phyloP scores from a whole-genome alignment of 169 alveolate species.

The Eimeria tenella region DNA sequence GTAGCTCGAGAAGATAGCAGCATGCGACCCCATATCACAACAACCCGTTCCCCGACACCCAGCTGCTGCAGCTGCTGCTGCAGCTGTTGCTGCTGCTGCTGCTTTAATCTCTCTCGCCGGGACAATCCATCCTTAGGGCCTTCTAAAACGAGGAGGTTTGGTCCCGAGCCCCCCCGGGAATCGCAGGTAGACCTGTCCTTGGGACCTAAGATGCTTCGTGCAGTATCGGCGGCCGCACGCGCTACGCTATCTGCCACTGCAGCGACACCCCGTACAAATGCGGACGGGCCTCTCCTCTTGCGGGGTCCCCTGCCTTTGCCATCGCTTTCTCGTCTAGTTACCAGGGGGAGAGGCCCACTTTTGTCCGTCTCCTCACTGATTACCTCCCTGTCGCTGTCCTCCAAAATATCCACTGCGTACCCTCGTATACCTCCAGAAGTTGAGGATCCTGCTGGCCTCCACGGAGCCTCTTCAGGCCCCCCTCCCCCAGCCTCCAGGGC shows the following conservation, averaged over 20 bases:
- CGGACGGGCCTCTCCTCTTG: not conserved
- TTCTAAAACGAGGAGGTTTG: not conserved
- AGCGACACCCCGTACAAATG: not conserved
- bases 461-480: not conserved
- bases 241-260: conserved; percentile 52
- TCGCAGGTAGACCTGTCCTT: not conserved
- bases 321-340: not conserved
- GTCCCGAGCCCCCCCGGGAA: not conserved
- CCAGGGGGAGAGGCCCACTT: not conserved
- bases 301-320: not conserved
- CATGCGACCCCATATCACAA: conserved; percentile 41
- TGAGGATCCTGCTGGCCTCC: not conserved
- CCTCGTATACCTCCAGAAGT: not conserved
- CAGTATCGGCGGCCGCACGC: conserved; percentile 1
- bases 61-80: conserved; percentile 6
- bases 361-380: not conserved
- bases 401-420: not conserved
- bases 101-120: not conserved
- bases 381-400: not conserved
- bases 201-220: conserved; percentile 8
- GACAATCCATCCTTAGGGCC: not conserved
- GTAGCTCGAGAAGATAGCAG: conserved; percentile 26
- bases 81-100: not conserved
- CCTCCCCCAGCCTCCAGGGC: not conserved
- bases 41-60: conserved; percentile 29